phyloP scores from a whole-genome alignment of 2,329 filamentous ascomycete genomes.

The Aspergillus pseudoterreus region DNA sequence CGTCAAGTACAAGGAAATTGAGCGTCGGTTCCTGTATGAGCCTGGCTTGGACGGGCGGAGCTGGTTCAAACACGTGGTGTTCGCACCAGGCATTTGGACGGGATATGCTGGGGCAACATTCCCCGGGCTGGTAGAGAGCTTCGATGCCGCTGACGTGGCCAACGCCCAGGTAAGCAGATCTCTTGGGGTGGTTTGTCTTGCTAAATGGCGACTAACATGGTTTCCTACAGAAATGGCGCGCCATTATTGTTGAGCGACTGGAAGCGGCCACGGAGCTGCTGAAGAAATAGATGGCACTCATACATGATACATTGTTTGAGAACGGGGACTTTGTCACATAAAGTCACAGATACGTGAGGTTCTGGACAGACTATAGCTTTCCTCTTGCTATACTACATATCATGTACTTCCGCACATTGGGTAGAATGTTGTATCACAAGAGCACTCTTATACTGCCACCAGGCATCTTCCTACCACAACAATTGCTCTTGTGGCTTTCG shows the following conservation, averaged over 20 bases:
- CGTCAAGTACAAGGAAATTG: slow-evolving; percentile 76
- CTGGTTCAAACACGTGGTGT: slow-evolving; percentile 96
- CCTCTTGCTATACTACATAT: no score
- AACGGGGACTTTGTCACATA: not conserved
- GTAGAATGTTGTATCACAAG: no score
- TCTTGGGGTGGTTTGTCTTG: slow-evolving; percentile 4
- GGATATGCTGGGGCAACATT: slow-evolving; percentile 76
- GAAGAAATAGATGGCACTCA: slow-evolving; percentile 13
- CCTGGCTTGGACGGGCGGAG: slow-evolving; percentile 71
- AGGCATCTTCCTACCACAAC: no score
- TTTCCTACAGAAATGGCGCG: slow-evolving; percentile 37
- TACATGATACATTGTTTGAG: not conserved
- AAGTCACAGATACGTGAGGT: no score
- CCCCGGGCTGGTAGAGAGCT: slow-evolving; percentile 60
- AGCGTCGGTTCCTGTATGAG: slow-evolving; percentile 73
- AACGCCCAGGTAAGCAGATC: slow-evolving; percentile 50
- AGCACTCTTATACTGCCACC: no score
- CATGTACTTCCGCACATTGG: no score
- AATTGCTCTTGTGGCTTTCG: no score
- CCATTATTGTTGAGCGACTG: slow-evolving; percentile 36
- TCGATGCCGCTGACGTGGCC: slow-evolving; percentile 49
- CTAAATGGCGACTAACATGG: not conserved
- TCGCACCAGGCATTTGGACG: slow-evolving; percentile 87
- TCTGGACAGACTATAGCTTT: no score
- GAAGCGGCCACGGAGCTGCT: slow-evolving; percentile 29